Base-by-base conservation (phyloP, 164 flowering plant genomes). In the Magnolia officinalis region DNA sequence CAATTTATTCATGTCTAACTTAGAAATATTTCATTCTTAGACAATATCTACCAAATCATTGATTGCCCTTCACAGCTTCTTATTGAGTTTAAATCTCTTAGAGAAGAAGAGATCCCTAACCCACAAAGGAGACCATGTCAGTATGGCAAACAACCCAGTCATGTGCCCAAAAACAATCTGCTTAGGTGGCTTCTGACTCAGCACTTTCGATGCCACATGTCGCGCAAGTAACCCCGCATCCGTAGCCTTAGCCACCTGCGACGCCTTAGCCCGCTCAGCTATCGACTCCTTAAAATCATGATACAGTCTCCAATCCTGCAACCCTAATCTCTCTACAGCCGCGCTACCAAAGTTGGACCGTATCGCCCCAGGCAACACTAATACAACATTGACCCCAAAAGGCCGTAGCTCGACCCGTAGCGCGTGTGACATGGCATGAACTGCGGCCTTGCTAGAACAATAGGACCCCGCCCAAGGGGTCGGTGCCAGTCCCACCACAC, bases 391-490 rank as follows among this genome's bases (percentile, higher is more conserved):
- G 29, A 92, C 81, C 11, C 88, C 87, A 73, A 90, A 89, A 0
- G 92, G 94, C 19, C 78, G 77, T 20, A 90, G 63, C 78, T 91
- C 94, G 0, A 90, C 81, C 0, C 94, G 81, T 63, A 90, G 73
- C 0, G 87, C 51, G 50, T 87, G 71, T 0, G 92, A 81, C 84
- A 92, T 81, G 13, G 96, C 88, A 65, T 86, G 91, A 0, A 92
- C 89, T 0, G 86, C 81, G 2, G 96, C 92, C 76, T 90, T 89
- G 72, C 86, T 85, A 8, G 90, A 72, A 24, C 92, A 88, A 72
- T 90, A 89, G 16, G 90, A 82, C 20, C 96, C 96, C 0, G 90
- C 91, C 94, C 91, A 89, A 24, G 92, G 94, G 11, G 92, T 87
- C 2, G 92, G 85, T 1, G 80, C 92, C 52, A 16, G 76, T 50